These are phyloP conservation scores for Plasmodium adleri DNA, from an alignment of 169 alveolate species.

Conservation along the genomic window DNA sequence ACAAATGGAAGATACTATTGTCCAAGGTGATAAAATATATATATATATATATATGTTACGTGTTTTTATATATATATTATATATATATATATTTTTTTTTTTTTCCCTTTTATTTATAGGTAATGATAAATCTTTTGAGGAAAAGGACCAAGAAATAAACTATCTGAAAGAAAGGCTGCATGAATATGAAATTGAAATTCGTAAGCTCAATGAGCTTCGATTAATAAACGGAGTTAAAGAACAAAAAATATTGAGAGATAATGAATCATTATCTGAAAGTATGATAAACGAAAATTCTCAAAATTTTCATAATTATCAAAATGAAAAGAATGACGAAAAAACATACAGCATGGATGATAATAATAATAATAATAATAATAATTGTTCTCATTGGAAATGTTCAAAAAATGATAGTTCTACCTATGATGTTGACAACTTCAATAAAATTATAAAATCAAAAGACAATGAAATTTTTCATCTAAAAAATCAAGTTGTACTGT, in stretches of 20 bases:
- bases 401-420: conserved; percentile 24
- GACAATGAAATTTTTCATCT: conserved; percentile 60
- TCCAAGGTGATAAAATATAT: no score
- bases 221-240: conserved; percentile 26
- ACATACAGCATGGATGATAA: neutral
- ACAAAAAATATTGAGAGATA: neutral
- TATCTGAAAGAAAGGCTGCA: conserved; percentile 33
- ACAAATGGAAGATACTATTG: no score
- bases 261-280: neutral
- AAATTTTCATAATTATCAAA: neutral
- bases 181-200: conserved; percentile 63
- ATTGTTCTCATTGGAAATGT: neutral
- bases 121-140: neutral
- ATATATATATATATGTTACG: no score
- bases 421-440: conserved; percentile 14
- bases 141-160: conserved; percentile 32
- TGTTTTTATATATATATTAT: neutral
- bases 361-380: neutral
- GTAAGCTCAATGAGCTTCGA: conserved; percentile 52
- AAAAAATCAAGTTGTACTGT: conserved; percentile 34
- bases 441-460: conserved; percentile 20
- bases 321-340: neutral
- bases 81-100: neutral
- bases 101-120: neutral
- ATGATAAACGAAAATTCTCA: conserved; percentile 6